Percentiles rank a stretch among this genome's conserved stretches.
Evolutionary conservation across 352 stramenopile genomes (phyloP).

Genomic region (Phytophthora kernoviae): DNA sequence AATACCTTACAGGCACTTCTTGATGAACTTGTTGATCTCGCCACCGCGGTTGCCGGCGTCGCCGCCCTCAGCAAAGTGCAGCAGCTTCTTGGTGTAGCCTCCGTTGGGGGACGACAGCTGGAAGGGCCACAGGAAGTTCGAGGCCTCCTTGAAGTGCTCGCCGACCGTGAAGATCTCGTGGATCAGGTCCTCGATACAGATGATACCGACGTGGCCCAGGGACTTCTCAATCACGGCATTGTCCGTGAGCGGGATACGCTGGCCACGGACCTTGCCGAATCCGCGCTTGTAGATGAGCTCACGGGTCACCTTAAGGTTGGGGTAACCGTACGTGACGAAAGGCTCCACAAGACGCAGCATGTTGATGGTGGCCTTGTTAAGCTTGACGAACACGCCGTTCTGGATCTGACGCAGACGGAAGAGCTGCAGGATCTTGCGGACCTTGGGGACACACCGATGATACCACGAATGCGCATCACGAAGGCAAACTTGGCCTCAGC

Average conservation of each 20-base stretch:
- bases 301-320: constrained; percentile 97
- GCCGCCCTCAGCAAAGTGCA: constrained; percentile 94
- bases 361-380: constrained; percentile 99
- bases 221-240: constrained; percentile 97
- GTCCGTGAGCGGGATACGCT: constrained; percentile 97
- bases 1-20: constrained; percentile 91
- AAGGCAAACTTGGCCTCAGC: constrained; percentile 98
- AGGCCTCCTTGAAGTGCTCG: constrained; percentile 98
- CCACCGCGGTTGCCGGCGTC: constrained; percentile 92
- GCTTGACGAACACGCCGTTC: constrained; percentile 99
- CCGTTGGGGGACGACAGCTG: constrained; percentile 98
- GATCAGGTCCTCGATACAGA: constrained; percentile 99
- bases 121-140: constrained; percentile 99
- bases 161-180: constrained; percentile 99
- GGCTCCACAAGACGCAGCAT: constrained; percentile 99
- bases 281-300: constrained; percentile 99
- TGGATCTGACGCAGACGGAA: constrained; percentile 99
- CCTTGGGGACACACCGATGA: constrained; percentile 93
- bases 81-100: constrained; percentile 94
- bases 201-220: constrained; percentile 95
- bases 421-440: constrained; percentile 98
- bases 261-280: constrained; percentile 98
- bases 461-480: constrained; percentile 99
- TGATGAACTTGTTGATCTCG: constrained; percentile 96
- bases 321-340: constrained; percentile 99